These are phyloP conservation scores for Aspergillus sp. DNA, from an alignment of 2,329 filamentous ascomycete genomes.

Conservation along the genomic window DNA sequence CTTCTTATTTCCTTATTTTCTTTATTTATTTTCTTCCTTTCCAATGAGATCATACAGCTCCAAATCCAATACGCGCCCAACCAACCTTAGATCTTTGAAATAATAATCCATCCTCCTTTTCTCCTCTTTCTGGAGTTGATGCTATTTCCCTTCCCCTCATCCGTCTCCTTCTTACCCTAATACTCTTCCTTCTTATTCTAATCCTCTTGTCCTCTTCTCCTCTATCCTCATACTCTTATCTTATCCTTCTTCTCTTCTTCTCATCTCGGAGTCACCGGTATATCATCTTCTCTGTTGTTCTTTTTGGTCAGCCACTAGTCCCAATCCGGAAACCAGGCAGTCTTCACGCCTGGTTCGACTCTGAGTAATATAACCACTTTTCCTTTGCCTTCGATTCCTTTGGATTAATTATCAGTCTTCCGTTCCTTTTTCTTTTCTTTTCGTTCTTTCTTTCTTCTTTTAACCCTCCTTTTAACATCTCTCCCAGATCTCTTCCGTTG, in stretches of 20 bases:
- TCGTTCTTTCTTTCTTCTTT: conserved; percentile 1
- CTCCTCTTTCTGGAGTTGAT: conserved; percentile 2
- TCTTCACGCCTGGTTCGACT: too few relatives aligned
- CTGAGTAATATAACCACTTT: too few relatives aligned
- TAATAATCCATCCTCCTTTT: conserved; percentile 5
- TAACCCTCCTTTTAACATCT: conserved; percentile 6
- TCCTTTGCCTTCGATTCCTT: too few relatives aligned
- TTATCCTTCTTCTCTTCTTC: conserved; percentile 10
- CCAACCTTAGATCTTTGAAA: neutral
- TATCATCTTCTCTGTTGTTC: too few relatives aligned
- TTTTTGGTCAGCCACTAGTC: too few relatives aligned
- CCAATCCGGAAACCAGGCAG: too few relatives aligned
- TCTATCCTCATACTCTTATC: conserved; percentile 6
- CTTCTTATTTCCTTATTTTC: neutral
- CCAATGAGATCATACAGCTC: neutral
- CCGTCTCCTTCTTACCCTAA: neutral
- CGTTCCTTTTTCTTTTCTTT: conserved; percentile 4
- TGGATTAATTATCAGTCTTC: neutral
- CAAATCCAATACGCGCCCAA: neutral
- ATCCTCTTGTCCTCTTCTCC: conserved; percentile 1
- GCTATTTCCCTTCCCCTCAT: conserved; percentile 7
- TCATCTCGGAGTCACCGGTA: too few relatives aligned
- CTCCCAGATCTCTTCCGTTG: conserved; percentile 7
- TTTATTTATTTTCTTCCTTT: conserved; percentile 10
- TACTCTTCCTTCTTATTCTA: neutral